phyloP scores from a whole-genome alignment of 2,329 filamentous ascomycete genomes.

The Xylariaceae sp. region DNA sequence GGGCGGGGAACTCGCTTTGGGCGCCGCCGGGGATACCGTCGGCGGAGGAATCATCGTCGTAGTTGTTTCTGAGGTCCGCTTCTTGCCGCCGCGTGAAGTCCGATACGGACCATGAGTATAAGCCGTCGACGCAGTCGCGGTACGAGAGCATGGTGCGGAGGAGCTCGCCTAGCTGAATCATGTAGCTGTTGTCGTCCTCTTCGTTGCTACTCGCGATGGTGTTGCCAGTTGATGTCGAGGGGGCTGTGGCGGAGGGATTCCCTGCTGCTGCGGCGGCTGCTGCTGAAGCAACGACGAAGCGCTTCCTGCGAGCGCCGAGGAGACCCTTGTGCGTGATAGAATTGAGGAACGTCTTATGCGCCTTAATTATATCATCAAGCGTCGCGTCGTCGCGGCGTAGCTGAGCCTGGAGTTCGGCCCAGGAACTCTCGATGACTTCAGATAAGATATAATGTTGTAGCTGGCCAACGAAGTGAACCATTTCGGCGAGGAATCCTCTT shows the following conservation, averaged over 20 bases:
- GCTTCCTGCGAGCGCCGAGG: constrained; percentile 64
- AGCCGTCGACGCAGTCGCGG: constrained; percentile 85
- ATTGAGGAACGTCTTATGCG: constrained; percentile 85
- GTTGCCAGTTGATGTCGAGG: too few species aligned
- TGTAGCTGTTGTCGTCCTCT: constrained; percentile 73
- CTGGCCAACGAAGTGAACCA: constrained; percentile 97
- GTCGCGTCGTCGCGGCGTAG: constrained; percentile 84
- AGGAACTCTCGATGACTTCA: constrained; percentile 95
- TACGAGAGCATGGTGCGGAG: constrained; percentile 92
- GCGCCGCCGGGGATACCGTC: constrained; percentile 53
- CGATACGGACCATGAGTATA: constrained; percentile 92
- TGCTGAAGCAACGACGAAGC: constrained; percentile 39
- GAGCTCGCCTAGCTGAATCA: constrained; percentile 86
- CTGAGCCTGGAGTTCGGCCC: constrained; percentile 82
- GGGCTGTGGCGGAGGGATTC: too few species aligned
- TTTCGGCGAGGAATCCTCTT: constrained; percentile 85
- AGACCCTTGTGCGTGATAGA: constrained; percentile 95
- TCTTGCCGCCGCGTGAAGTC: constrained; percentile 94
- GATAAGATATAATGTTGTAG: constrained; percentile 98
- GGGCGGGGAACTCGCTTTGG: constrained; percentile 62
- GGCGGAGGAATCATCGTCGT: constrained; percentile 18
- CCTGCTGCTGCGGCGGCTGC: constrained; percentile 31
- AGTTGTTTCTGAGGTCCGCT: constrained; percentile 52
- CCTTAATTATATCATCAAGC: constrained; percentile 88
- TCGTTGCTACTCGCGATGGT: constrained; percentile 44